A percentile compares a stretch with the other conserved stretches of the same genome.
phyloP scores from a whole-genome alignment of 2,329 filamentous ascomycete genomes.

The Orbilia oligospora region DNA sequence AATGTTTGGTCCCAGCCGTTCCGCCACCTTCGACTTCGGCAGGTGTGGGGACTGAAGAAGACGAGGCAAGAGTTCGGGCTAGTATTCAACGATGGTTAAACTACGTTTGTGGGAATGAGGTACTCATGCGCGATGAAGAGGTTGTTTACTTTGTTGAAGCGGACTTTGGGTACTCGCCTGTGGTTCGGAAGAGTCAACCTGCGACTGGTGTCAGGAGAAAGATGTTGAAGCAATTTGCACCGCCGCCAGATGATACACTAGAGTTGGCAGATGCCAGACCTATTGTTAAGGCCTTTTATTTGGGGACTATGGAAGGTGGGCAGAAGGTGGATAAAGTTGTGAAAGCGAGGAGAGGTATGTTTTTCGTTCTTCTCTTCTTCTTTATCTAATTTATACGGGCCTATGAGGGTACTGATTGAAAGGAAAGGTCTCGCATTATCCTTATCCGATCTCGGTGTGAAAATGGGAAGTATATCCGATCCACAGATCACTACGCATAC shows the following conservation, averaged over 20 bases:
- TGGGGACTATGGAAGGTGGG: constrained; percentile 95
- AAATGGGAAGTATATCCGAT: constrained; percentile 85
- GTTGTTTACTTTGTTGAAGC: constrained; percentile 99
- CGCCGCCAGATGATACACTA: constrained; percentile 95
- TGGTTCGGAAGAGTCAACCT: constrained; percentile 95
- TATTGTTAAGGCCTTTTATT: constrained; percentile 93
- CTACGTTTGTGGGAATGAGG: constrained; percentile 89
- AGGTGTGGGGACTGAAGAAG: constrained; percentile 94
- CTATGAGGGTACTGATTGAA: constrained; percentile 37
- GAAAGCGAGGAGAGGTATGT: constrained; percentile 87
- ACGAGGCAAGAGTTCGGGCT: constrained; percentile 88
- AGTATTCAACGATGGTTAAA: constrained; percentile 96
- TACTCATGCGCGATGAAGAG: constrained; percentile 94
- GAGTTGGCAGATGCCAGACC: constrained; percentile 92
- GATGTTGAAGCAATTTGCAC: constrained; percentile 97
- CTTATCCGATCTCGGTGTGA: constrained; percentile 93
- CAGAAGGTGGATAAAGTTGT: constrained; percentile 97
- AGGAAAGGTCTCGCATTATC: constrained; percentile 85
- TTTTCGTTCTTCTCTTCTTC: neutral
- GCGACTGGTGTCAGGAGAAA: constrained; percentile 95
- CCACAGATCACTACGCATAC: constrained; percentile 83
- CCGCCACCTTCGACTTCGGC: constrained; percentile 95
- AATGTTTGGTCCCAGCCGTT: constrained; percentile 92
- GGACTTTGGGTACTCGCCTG: constrained; percentile 97
- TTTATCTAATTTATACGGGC: neutral